Evolutionary conservation across 2,329 filamentous ascomycete species (phyloP), one percentile per base, ranked within the genome.

Genomic region (Ustulina deusta): DNA sequence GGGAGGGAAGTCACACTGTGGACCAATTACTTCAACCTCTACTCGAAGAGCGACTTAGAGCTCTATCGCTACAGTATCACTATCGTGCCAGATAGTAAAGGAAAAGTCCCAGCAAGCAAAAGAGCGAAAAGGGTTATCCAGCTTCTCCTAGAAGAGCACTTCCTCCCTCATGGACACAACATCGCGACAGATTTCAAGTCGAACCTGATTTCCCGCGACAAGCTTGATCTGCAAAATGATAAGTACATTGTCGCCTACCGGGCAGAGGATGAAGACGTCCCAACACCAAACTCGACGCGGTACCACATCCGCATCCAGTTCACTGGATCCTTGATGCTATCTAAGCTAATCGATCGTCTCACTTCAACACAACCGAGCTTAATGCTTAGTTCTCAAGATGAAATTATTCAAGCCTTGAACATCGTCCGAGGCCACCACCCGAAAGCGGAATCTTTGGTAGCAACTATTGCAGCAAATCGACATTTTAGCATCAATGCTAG

Each of bases 341-440:
- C 62, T 20, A 29, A 44, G 34, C 62, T 65, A 17, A 60, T 60
- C 36, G 55, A 46, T 32, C 20, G 60, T 29, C 56, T 65, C 6
- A 65, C 55, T 2, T 65, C 62, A 4, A 65, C 62, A 15, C 42
- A 65, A 54, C 46, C 56, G 6, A 36, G 44, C 44, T 22, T 52
- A 6, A 51, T 52, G 54, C 32, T 52, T 36, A 54, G 62, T 3
- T 59, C 54, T 10, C 51, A 65, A 29, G 54, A 59, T 13, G 40
- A 65, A 32, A 54, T 59, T 22, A 59, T 65, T 49, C 62, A 65
- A 46, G 62, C 62, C 6, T 25, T 65, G 42, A 65, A 65, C 15
- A 65, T 65, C 17, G 42, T 65, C 4, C 40, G 59, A 42, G 46
- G 46, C 17, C 62, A 65, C 20, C 5, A 49, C 17, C 42, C 52